A percentile compares a stretch with the other conserved stretches of the same genome.
Evolutionary conservation across 345 rosid genomes (phyloP).

Genomic region (Gossypium turneri): DNA sequence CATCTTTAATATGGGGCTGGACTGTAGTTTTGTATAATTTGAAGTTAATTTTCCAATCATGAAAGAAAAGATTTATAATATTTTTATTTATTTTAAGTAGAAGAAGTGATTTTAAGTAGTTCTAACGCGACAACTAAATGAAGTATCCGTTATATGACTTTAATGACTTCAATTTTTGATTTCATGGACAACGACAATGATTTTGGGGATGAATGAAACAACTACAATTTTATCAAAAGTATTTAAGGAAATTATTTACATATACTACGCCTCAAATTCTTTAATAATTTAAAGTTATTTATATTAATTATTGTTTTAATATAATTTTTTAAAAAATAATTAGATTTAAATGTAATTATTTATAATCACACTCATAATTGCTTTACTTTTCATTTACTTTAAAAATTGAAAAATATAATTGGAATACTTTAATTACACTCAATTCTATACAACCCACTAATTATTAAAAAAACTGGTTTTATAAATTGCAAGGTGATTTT

Average conservation of each 20-base stretch:
- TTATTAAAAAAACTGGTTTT: no score
- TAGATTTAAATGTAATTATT: no score
- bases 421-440: no score
- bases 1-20: neutral
- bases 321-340: neutral
- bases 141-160: neutral
- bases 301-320: neutral
- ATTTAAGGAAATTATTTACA: neutral
- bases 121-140: neutral
- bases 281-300: neutral
- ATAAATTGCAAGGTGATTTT: no score
- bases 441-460: no score
- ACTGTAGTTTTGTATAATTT: neutral
- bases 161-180: neutral
- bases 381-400: no score
- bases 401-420: no score
- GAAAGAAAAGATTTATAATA: neutral
- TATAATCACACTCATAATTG: no score
- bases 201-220: neutral
- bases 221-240: neutral
- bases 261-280: neutral
- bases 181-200: neutral
- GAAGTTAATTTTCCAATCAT: neutral
- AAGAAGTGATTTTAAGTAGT: neutral
- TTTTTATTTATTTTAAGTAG: neutral